Evolutionary conservation across 306 rosid genomes (phyloP), one percentile per base, ranked within the genome.

Genomic region (Crotalaria pallida): DNA sequence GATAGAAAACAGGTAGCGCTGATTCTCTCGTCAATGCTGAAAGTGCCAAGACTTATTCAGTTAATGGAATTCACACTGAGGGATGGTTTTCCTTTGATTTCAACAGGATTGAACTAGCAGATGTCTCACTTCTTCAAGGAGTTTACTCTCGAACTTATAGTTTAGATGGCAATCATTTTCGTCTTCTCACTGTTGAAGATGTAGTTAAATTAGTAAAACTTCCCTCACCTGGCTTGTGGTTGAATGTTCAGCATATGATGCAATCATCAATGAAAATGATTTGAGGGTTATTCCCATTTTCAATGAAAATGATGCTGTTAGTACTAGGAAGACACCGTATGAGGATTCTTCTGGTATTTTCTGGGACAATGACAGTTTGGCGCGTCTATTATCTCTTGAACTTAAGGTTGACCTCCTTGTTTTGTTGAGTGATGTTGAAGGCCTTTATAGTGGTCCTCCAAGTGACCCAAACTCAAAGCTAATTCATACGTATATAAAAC

Each of bases 281-380:
- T n/a, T n/a, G n/a, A n/a, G n/a, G n/a, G n/a, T n/a, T n/a, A n/a
- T n/a, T n/a, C n/a, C n/a, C n/a, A n/a, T n/a, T n/a, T n/a, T n/a
- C n/a, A n/a, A n/a, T n/a, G n/a, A n/a, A n/a, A n/a, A n/a, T n/a
- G n/a, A n/a, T n/a, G n/a, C n/a, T n/a, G n/a, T n/a, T n/a, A n/a
- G n/a, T n/a, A n/a, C n/a, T n/a, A n/a, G n/a, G n/a, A n/a, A n/a
- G n/a, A n/a, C n/a, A n/a, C n/a, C n/a, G n/a, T n/a, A n/a, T n/a
- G n/a, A n/a, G n/a, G n/a, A n/a, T n/a, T n/a, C n/a, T n/a, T n/a
- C n/a, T n/a, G n/a, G n/a, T n/a, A n/a, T n/a, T n/a, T n/a, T n/a
- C n/a, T 94, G 97, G 99, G 99, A 94, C 80, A 94, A 94, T 69
- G 99, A 94, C 67, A 90, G 99, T 74, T 89, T 94, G 87, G 97